Conservation (phyloP, 1,284 basidiomycete species). For the Rhodotorula sp. region DNA sequence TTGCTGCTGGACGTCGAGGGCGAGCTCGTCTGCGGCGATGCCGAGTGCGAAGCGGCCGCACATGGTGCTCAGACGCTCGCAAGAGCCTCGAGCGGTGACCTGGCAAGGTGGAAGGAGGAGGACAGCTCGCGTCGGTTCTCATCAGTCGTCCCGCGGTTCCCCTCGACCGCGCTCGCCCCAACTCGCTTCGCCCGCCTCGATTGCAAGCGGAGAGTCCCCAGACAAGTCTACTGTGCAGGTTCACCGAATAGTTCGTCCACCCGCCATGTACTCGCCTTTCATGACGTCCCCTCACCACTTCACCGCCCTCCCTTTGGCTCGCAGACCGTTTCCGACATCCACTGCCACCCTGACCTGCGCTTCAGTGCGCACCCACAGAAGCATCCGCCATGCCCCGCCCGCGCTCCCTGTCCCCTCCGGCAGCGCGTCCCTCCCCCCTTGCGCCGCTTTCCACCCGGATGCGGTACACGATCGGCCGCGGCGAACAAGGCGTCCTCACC, state of each 20-base stretch:
- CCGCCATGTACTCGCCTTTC: too few relatives aligned
- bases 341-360: too few relatives aligned
- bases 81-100: too few relatives aligned
- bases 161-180: too few relatives aligned
- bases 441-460: slow-evolving; percentile 2
- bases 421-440: neutral
- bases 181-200: too few relatives aligned
- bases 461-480: slow-evolving; percentile 22
- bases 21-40: neutral
- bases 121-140: neutral
- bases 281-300: too few relatives aligned
- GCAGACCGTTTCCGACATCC: too few relatives aligned
- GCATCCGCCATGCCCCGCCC: neutral
- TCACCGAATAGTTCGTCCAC: too few relatives aligned
- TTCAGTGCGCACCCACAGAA: too few relatives aligned
- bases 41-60: slow-evolving; percentile 16
- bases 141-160: neutral
- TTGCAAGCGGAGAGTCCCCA: too few relatives aligned
- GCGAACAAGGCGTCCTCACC: slow-evolving; percentile 32
- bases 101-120: neutral
- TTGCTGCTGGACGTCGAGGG: neutral
- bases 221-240: too few relatives aligned
- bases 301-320: too few relatives aligned
- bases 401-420: neutral
- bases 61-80: neutral